phyloP scores from a whole-genome alignment of 2,329 filamentous ascomycete species.

The Geosmithia flava region DNA sequence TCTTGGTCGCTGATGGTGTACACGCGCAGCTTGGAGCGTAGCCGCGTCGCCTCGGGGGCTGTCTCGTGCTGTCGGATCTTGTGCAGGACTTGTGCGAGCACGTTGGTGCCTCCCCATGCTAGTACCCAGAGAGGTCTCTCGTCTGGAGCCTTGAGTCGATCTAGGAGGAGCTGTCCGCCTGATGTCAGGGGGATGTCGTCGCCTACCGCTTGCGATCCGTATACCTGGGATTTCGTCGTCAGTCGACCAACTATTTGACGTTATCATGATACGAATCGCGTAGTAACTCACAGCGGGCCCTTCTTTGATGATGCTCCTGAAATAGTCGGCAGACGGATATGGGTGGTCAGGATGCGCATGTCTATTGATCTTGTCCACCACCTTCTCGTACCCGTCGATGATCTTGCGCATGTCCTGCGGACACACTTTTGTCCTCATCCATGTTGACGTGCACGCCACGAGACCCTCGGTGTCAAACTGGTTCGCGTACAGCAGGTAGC shows the following conservation, averaged over 20 bases:
- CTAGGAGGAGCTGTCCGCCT: slow-evolving; percentile 29
- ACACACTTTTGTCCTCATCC: slow-evolving; percentile 21
- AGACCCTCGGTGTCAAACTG: slow-evolving; percentile 27
- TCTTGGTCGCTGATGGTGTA: slow-evolving; percentile 50
- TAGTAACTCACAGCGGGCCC: slow-evolving; percentile 20
- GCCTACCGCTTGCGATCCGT: slow-evolving; percentile 18
- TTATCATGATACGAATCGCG: slow-evolving; percentile 8
- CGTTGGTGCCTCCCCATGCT: slow-evolving; percentile 40
- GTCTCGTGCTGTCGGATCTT: slow-evolving; percentile 12
- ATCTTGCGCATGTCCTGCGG: slow-evolving; percentile 2
- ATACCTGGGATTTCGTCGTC: slow-evolving; percentile 9
- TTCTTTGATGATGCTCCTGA: slow-evolving; percentile 19
- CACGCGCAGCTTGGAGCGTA: slow-evolving; percentile 30
- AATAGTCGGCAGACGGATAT: slow-evolving; percentile 24
- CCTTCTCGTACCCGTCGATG: slow-evolving; percentile 1
- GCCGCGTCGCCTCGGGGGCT: slow-evolving; percentile 16
- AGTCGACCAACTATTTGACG: slow-evolving; percentile 9
- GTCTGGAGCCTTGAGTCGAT: slow-evolving; percentile 13
- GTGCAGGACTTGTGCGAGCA: slow-evolving; percentile 33
- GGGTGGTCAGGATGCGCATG: slow-evolving; percentile 28
- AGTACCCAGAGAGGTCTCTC: slow-evolving; percentile 33
- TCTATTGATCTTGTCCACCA: slow-evolving; percentile 3
- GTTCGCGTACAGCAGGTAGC: slow-evolving; percentile 27
- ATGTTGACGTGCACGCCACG: slow-evolving; percentile 27
- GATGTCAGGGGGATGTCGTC: slow-evolving; percentile 16